Conservation (phyloP, 1,284 basidiomycete species). For the Pyrrhoderma noxium region DNA sequence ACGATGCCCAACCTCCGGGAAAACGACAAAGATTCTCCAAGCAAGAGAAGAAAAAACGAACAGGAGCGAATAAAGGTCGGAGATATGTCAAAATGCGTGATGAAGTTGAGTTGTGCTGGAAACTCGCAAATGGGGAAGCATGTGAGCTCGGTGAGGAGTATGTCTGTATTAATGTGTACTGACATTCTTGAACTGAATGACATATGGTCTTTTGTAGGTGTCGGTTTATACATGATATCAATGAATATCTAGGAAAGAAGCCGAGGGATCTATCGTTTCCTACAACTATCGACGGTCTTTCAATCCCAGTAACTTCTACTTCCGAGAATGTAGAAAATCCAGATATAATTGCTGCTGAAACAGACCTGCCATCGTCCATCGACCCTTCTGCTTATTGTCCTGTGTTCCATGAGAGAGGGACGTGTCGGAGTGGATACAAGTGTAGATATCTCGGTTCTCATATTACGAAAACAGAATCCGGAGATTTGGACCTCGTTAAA, state of each 20-base stretch:
- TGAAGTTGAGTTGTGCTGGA: conserved; percentile 71
- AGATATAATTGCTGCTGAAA: conserved; percentile 20
- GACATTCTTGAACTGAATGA: not conserved
- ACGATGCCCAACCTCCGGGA: conserved; percentile 24
- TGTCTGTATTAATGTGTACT: conserved; percentile 21
- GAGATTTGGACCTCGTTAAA: conserved; percentile 35
- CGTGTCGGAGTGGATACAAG: conserved; percentile 83
- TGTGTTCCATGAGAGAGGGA: conserved; percentile 64
- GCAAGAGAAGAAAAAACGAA: conserved; percentile 63
- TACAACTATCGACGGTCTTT: conserved; percentile 39
- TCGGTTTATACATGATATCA: conserved; percentile 74
- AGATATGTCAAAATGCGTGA: conserved; percentile 66
- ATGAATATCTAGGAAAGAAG: conserved; percentile 72
- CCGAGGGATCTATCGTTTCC: conserved; percentile 61
- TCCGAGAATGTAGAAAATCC: conserved; percentile 26
- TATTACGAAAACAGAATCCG: conserved; percentile 36
- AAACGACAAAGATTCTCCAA: conserved; percentile 42
- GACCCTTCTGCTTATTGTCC: conserved; percentile 59
- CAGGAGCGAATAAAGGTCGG: conserved; percentile 74
- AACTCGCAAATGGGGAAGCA: conserved; percentile 50
- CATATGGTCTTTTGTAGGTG: conserved; percentile 49
- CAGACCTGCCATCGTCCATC: conserved; percentile 30
- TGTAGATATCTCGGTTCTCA: conserved; percentile 89
- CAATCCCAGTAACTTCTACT: conserved; percentile 25
- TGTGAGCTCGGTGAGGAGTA: conserved; percentile 64